Conservation (phyloP, 108 stramenopile genomes). For the Cylindrotheca closterium region DNA sequence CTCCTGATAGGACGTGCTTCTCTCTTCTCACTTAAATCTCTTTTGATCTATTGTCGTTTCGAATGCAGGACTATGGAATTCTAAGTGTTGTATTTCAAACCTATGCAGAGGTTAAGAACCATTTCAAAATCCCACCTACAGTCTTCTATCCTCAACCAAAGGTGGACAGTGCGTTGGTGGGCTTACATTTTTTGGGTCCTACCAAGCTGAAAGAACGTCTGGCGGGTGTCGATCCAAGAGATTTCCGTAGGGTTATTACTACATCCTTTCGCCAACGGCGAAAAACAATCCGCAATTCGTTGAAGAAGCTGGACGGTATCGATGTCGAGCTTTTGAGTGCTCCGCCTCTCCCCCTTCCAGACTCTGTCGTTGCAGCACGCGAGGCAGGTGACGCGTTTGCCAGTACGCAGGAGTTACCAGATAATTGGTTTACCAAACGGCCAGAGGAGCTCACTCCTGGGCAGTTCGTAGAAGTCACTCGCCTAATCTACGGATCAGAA, state of each 20-base stretch:
- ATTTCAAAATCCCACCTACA: constrained; percentile 97
- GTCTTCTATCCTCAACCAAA: constrained; percentile 98
- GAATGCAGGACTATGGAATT: constrained; percentile 90
- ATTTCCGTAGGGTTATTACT: constrained; percentile 84
- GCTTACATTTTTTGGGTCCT: constrained; percentile 87
- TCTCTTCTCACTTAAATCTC: neutral
- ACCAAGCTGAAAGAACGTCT: constrained; percentile 47
- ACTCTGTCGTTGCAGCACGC: constrained; percentile 34
- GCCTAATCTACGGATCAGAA: constrained; percentile 61
- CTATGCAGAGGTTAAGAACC: constrained; percentile 75
- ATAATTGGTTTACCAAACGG: constrained; percentile 82
- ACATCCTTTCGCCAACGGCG: constrained; percentile 93
- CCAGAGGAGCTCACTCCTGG: constrained; percentile 92
- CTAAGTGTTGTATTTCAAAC: constrained; percentile 94
- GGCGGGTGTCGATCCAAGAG: constrained; percentile 75
- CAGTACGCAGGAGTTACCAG: constrained; percentile 62
- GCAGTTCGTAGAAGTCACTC: constrained; percentile 93
- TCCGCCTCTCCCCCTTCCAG: constrained; percentile 59
- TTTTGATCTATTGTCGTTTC: constrained; percentile 6
- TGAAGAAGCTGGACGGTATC: constrained; percentile 72
- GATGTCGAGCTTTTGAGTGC: constrained; percentile 41
- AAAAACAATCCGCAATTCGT: constrained; percentile 91
- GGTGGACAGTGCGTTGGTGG: constrained; percentile 91
- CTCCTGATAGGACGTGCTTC: neutral
- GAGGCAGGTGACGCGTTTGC: constrained; percentile 75